Percentiles rank a stretch among this genome's conserved stretches.
Conservation (phyloP, 257 asterid genomes). For the Anisodus tanguticus region DNA sequence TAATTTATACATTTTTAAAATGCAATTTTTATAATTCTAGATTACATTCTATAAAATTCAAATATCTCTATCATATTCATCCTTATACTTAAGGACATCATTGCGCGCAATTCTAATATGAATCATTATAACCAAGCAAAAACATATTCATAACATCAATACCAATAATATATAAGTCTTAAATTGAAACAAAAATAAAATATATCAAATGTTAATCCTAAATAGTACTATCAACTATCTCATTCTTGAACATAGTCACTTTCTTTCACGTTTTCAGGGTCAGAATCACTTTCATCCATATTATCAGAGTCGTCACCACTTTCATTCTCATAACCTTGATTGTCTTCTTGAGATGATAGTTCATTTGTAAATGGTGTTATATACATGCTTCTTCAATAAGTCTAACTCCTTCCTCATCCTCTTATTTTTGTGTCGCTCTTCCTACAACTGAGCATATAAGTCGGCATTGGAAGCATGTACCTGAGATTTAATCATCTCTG, state of each 20-base stretch:
- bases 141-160: neutral
- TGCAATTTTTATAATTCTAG: too few species aligned
- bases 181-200: neutral
- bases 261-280: neutral
- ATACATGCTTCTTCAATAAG: too few species aligned
- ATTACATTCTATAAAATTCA: neutral
- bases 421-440: too few species aligned
- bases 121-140: neutral
- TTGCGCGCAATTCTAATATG: neutral
- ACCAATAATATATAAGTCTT: neutral
- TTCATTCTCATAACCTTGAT: neutral
- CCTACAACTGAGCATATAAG: too few species aligned
- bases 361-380: too few species aligned
- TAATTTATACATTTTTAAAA: neutral
- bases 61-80: neutral
- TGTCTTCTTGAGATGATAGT: too few species aligned
- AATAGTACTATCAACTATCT: neutral
- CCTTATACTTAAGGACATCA: neutral
- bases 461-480: too few species aligned
- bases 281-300: neutral
- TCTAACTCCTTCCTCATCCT: too few species aligned
- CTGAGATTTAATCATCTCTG: too few species aligned
- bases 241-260: neutral
- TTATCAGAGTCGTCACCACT: neutral
- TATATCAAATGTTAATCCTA: neutral